Evolutionary conservation across 2,329 filamentous ascomycete genomes (phyloP).

Genomic region (Fusarium illudens): DNA sequence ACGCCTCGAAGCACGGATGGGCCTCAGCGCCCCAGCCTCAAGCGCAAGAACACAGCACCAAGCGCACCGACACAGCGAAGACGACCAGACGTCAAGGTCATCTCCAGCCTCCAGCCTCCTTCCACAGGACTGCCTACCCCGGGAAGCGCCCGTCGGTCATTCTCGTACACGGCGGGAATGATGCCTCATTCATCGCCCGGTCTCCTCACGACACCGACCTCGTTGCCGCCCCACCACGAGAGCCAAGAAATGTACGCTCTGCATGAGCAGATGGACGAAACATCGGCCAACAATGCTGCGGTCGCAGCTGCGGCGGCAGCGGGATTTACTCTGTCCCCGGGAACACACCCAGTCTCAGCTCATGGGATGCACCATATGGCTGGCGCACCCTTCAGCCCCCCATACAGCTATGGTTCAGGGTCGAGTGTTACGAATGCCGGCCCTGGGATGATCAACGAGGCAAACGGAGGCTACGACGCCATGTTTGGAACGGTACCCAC

Average conservation of each 20-base stretch:
- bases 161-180: constrained; percentile 46
- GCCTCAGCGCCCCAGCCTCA: constrained; percentile 53
- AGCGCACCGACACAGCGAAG: constrained; percentile 49
- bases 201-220: constrained; percentile 51
- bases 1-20: constrained; percentile 48
- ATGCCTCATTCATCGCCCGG: constrained; percentile 51
- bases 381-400: constrained; percentile 52
- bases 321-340: constrained; percentile 46
- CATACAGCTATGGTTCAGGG: constrained; percentile 52
- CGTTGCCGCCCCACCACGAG: constrained; percentile 49
- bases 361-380: constrained; percentile 45
- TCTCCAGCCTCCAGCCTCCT: constrained; percentile 42
- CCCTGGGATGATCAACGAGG: constrained; percentile 43
- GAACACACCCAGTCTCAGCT: constrained; percentile 27
- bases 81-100: constrained; percentile 51
- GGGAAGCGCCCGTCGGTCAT: constrained; percentile 50
- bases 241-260: constrained; percentile 45
- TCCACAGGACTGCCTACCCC: constrained; percentile 43
- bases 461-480: constrained; percentile 59
- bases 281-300: constrained; percentile 46
- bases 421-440: constrained; percentile 43
- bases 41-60: constrained; percentile 58
- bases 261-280: constrained; percentile 48
- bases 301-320: constrained; percentile 49
- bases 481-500: constrained; percentile 67